Conservation (phyloP, 441 rosid genomes). For the Macaranga tanarius region DNA sequence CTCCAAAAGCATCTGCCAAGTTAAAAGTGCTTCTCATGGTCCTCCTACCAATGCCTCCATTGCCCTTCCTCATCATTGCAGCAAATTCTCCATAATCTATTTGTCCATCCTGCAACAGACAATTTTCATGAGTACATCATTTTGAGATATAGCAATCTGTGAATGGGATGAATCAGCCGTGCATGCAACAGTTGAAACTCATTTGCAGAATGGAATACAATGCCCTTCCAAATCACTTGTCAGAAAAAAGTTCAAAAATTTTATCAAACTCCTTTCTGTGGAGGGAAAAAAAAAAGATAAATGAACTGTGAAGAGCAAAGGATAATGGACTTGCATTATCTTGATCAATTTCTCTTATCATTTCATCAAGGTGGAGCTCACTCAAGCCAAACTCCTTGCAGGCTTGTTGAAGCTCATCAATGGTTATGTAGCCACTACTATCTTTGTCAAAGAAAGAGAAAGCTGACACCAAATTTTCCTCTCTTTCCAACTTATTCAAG, state of each 20-base stretch:
- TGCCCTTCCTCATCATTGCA: slow-evolving; percentile 90
- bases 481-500: slow-evolving; percentile 72
- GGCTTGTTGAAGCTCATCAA: slow-evolving; percentile 80
- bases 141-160: not conserved
- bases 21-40: slow-evolving; percentile 65
- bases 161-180: no score
- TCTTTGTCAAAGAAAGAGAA: slow-evolving; percentile 82
- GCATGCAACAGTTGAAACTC: not conserved
- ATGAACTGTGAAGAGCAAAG: not conserved
- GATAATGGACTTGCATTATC: slow-evolving; percentile 57
- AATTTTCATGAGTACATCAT: not conserved
- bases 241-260: not conserved
- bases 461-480: slow-evolving; percentile 70
- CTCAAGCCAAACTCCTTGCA: slow-evolving; percentile 75
- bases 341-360: slow-evolving; percentile 74
- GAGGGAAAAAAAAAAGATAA: not conserved
- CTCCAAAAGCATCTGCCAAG: slow-evolving; percentile 46
- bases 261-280: not conserved
- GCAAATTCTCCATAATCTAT: slow-evolving; percentile 84
- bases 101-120: slow-evolving; percentile 65
- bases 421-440: slow-evolving; percentile 82
- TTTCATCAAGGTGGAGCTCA: slow-evolving; percentile 71
- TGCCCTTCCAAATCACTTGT: not conserved
- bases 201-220: not conserved
- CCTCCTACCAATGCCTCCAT: slow-evolving; percentile 74